A percentile compares a stretch with the other conserved stretches of the same genome.
Evolutionary conservation across 2,329 filamentous ascomycete species (phyloP).

Genomic region (Fusarium begoniae): DNA sequence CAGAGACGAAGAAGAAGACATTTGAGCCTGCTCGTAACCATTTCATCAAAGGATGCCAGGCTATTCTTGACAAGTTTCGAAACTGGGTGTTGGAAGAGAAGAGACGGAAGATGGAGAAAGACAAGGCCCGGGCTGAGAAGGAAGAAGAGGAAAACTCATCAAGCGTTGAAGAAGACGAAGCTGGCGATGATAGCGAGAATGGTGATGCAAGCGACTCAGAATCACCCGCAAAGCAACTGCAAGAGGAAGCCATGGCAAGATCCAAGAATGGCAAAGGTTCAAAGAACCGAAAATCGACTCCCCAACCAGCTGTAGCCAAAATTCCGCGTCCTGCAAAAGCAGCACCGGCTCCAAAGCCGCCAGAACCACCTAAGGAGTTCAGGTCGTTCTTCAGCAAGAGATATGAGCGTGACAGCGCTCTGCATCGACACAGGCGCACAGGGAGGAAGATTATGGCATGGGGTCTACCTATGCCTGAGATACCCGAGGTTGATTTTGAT

Average conservation of each 20-base stretch:
- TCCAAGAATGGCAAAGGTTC: constrained; percentile 52
- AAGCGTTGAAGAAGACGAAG: constrained; percentile 37
- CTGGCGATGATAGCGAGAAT: constrained; percentile 56
- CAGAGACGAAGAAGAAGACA: constrained; percentile 84
- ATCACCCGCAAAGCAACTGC: constrained; percentile 73
- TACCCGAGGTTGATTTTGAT: constrained; percentile 75
- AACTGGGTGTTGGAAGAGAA: constrained; percentile 92
- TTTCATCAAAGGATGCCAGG: constrained; percentile 84
- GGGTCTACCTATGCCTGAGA: constrained; percentile 81
- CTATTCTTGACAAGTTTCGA: constrained; percentile 86
- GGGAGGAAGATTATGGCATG: constrained; percentile 80
- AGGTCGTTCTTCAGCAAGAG: constrained; percentile 87
- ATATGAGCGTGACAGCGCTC: constrained; percentile 80
- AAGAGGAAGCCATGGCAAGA: constrained; percentile 72
- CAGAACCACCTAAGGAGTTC: constrained; percentile 68
- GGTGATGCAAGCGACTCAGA: constrained; percentile 63
- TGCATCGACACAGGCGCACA: constrained; percentile 76
- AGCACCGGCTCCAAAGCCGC: constrained; percentile 44
- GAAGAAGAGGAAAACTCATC: constrained; percentile 46
- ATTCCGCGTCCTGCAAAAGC: constrained; percentile 36
- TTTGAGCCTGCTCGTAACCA: constrained; percentile 87
- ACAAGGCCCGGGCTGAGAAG: constrained; percentile 58
- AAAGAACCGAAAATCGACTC: constrained; percentile 44
- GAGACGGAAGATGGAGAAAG: constrained; percentile 78
- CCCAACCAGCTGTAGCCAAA: constrained; percentile 34